Percentiles rank a stretch among this genome's conserved stretches.
These are phyloP conservation scores for Carallia pectinifolia DNA, from an alignment of 345 rosid genomes.

Conservation along the genomic window DNA sequence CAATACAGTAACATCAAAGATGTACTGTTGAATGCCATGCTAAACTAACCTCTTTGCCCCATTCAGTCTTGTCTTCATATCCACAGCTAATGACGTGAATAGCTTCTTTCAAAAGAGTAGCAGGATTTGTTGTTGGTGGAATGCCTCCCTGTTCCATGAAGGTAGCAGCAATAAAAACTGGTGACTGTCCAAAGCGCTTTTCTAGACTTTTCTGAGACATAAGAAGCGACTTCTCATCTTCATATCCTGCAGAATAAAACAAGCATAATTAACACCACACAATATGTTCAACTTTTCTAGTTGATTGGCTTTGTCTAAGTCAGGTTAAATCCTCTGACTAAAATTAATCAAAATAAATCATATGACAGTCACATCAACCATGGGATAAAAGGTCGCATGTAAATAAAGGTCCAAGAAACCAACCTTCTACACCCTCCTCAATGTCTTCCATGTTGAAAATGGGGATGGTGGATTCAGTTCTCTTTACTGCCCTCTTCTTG, in stretches of 20 bases:
- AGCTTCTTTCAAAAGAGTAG: constrained; percentile 92
- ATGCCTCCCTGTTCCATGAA: constrained; percentile 98
- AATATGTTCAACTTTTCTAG: neutral
- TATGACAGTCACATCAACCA: neutral
- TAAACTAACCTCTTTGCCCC: constrained; percentile 93
- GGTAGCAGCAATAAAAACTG: constrained; percentile 97
- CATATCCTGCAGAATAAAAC: constrained; percentile 70
- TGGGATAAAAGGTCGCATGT: too few relatives aligned
- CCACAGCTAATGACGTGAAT: constrained; percentile 99
- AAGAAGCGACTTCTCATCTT: constrained; percentile 93
- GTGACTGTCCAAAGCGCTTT: constrained; percentile 99
- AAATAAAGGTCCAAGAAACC: neutral
- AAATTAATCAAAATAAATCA: neutral
- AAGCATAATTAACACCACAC: neutral
- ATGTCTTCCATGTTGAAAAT: constrained; percentile 98
- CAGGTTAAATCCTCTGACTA: too few relatives aligned
- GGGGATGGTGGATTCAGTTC: constrained; percentile 95
- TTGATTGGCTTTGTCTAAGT: too few relatives aligned
- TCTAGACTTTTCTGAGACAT: constrained; percentile 97
- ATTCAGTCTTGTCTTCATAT: constrained; percentile 97
- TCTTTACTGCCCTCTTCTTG: constrained; percentile 70
- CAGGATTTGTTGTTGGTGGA: constrained; percentile 96
- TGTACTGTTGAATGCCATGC: neutral
- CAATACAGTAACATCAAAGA: neutral
- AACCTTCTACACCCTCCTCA: constrained; percentile 98